Base-by-base conservation (phyloP, 192 early-diverging fungal species). In the Podila epicladia region DNA sequence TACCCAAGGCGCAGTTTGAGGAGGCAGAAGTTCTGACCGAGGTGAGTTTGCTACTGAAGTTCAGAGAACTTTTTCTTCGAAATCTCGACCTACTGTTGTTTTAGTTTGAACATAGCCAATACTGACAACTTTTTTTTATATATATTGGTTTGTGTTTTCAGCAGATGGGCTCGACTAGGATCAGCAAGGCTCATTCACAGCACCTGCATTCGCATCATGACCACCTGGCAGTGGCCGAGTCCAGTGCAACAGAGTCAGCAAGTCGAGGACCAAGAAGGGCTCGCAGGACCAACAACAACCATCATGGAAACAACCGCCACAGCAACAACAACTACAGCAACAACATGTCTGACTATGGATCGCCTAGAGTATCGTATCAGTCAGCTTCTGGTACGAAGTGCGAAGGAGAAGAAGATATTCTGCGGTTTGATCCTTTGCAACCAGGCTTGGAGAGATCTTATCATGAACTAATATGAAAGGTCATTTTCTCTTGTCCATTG, bases 271-370 rank as follows among this genome's bases (percentile, higher is more conserved):
- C 69, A 5, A 74, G 82, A 58, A 71, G 70, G 51, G 15, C 62
- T 8, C 69, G 65, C 49, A 66, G 59, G 45, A 22, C 50, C 58
- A 71, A 60, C 51, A 55, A 41, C 62, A 45, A 45, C 49, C 51
- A 22, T 24, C 62, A 48, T 48, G 67, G 26, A 60, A 58, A 62
- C 45, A 79, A 41, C 53, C 71, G 57, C 59, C 48, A 70, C 50
- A 61, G 26, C 26, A 61, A 60, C 15, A 60, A 24, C 9, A 64
- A 76, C 53, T 60, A 45, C 51, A 65, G 72, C 48, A 72, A 79
- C 37, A 72, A 79, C 50, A 72, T 38, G 51, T 79, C 76, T 0
- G 76, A 79, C 26, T 72, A 79, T 68, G 76, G 76, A 12, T 79
- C 76, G 4, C 76, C 76, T 0, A 37, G 70, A n/a, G 38, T 57